Conservation (phyloP, 2,329 filamentous ascomycete species). For the Penicillium sp. region DNA sequence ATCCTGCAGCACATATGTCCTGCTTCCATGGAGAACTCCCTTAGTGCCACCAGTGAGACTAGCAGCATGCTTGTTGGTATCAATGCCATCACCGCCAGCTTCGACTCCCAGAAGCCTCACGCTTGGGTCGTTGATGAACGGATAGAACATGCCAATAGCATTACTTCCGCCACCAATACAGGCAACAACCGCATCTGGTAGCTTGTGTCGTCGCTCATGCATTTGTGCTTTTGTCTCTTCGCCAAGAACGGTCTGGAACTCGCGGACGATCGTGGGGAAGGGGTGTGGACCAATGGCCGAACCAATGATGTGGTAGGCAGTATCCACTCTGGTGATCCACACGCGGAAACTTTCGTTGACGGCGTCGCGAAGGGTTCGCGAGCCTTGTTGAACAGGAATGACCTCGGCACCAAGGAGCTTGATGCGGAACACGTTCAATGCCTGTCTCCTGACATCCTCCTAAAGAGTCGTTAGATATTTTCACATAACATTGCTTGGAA, state of each 20-base stretch:
- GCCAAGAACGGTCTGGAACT: conserved; percentile 81
- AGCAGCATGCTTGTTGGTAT: conserved; percentile 80
- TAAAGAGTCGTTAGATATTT: conserved; percentile 61
- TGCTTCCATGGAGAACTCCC: conserved; percentile 89
- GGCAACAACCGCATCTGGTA: conserved; percentile 89
- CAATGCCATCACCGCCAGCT: conserved; percentile 77
- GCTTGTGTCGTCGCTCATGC: conserved; percentile 66
- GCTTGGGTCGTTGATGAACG: conserved; percentile 76
- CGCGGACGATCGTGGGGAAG: conserved; percentile 90
- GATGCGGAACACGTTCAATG: conserved; percentile 97
- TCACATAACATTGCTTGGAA: no score
- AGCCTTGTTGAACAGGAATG: conserved; percentile 88
- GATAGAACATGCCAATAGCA: conserved; percentile 95
- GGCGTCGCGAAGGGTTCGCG: conserved; percentile 77
- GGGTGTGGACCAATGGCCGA: conserved; percentile 94
- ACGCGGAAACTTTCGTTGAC: conserved; percentile 94
- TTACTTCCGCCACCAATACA: conserved; percentile 94
- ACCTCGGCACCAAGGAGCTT: conserved; percentile 92
- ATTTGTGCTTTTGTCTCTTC: conserved; percentile 85
- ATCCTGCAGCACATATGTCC: conserved; percentile 91
- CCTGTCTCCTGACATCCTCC: conserved; percentile 96
- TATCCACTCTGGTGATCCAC: conserved; percentile 95
- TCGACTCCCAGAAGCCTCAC: conserved; percentile 91
- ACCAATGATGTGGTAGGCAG: conserved; percentile 95
- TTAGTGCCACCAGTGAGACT: conserved; percentile 80